Conservation (phyloP, 2,329 filamentous ascomycete genomes). For the Thielaviopsis musarum region DNA sequence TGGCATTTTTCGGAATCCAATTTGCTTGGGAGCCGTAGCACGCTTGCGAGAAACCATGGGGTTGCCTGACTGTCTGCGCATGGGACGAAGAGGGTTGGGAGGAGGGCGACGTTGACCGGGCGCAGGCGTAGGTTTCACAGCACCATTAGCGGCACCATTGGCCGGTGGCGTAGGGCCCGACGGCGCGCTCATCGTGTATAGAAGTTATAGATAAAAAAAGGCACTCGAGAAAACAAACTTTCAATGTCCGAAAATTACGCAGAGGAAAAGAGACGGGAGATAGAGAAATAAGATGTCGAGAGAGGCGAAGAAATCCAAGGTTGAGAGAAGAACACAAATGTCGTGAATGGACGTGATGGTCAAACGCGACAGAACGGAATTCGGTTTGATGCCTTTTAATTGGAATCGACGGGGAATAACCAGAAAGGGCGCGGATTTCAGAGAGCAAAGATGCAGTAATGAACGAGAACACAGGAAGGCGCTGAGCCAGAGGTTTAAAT, state of each 20-base stretch:
- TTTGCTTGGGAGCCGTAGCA: constrained; percentile 6
- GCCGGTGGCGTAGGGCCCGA: constrained; percentile 16
- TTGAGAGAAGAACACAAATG: background rate
- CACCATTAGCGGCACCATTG: constrained; percentile 17
- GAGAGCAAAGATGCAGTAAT: background rate
- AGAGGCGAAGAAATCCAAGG: background rate
- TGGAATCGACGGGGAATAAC: background rate
- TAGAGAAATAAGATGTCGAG: background rate
- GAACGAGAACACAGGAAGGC: background rate
- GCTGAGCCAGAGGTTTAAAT: background rate
- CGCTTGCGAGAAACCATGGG: constrained; percentile 11
- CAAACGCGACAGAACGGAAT: background rate
- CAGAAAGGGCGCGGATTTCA: background rate
- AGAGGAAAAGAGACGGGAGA: background rate
- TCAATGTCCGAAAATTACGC: too few species aligned
- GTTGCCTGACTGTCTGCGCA: constrained; percentile 9
- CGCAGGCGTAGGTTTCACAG: background rate
- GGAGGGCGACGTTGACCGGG: constrained; percentile 7
- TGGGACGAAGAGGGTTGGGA: constrained; percentile 8
- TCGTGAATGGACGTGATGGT: background rate
- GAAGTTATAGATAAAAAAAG: background rate
- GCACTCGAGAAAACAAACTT: background rate
- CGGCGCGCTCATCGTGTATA: constrained; percentile 27
- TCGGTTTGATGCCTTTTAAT: background rate
- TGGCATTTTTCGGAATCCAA: constrained; percentile 10